phyloP scores from a whole-genome alignment of 2,329 filamentous ascomycete species.

The Aureobasidium namibiae region DNA sequence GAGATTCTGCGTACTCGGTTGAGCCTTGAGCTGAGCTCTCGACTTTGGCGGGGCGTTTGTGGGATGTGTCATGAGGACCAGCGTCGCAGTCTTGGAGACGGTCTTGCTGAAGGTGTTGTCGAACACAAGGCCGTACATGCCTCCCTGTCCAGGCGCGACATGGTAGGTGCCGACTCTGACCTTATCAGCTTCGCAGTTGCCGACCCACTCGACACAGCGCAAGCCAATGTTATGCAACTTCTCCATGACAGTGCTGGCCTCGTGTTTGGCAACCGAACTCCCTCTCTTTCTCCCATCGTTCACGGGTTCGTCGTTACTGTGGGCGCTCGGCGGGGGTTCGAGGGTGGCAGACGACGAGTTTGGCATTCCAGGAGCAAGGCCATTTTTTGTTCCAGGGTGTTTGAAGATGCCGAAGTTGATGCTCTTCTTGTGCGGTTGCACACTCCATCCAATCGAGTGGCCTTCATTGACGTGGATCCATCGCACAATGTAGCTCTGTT shows the following conservation, averaged over 20 bases:
- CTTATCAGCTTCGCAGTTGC: conserved; percentile 94
- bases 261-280: conserved; percentile 35
- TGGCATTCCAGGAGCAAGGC: conserved; percentile 31
- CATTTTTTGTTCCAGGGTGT: conserved; percentile 69
- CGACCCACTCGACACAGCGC: conserved; percentile 66
- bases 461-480: conserved; percentile 90
- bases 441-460: conserved; percentile 93
- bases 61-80: conserved; percentile 90
- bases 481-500: conserved; percentile 92
- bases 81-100: conserved; percentile 86
- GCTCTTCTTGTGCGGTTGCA: conserved; percentile 96
- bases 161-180: conserved; percentile 86
- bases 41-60: conserved; percentile 70
- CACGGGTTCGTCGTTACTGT: conserved; percentile 38
- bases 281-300: conserved; percentile 39
- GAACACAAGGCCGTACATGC: conserved; percentile 94
- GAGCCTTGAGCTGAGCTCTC: conserved; percentile 57
- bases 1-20: conserved; percentile 37
- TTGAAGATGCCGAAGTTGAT: conserved; percentile 98
- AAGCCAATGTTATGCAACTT: conserved; percentile 56
- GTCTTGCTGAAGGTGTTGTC: conserved; percentile 99
- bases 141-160: conserved; percentile 63
- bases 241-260: conserved; percentile 55
- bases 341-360: conserved; percentile 35
- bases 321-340: conserved; percentile 38